Conservation (phyloP, 169 alveolate genomes). For the Plasmodium chabaudi region DNA sequence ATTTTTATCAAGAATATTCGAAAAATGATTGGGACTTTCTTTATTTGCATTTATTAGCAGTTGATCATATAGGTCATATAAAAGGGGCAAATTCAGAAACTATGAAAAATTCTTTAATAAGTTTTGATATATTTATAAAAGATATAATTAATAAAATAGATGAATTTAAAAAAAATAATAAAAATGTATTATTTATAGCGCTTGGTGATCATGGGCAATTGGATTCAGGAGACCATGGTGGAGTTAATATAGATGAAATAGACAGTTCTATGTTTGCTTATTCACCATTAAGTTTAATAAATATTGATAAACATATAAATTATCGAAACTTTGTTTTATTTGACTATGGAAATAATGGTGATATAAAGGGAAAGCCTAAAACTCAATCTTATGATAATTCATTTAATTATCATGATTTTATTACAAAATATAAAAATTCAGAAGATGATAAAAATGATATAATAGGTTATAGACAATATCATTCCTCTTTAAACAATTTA, state of each 20-base stretch:
- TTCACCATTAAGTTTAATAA: conserved; percentile 37
- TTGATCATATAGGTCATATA: conserved; percentile 83
- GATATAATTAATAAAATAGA: conserved; percentile 68
- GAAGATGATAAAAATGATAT: background rate
- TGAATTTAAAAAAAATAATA: conserved; percentile 18
- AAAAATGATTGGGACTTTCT: conserved; percentile 67
- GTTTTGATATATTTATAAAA: conserved; percentile 76
- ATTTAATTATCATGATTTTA: background rate
- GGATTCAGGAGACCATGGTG: conserved; percentile 83
- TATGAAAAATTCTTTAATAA: conserved; percentile 76
- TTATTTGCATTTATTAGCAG: conserved; percentile 79
- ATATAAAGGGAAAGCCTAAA: background rate
- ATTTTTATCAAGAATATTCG: conserved; percentile 59
- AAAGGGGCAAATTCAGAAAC: conserved; percentile 66
- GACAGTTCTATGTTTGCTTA: conserved; percentile 52
- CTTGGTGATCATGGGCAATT: conserved; percentile 85
- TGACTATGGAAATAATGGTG: conserved; percentile 19
- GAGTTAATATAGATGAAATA: conserved; percentile 43
- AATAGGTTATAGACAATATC: conserved; percentile 44
- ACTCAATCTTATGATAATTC: background rate
- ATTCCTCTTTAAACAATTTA: conserved; percentile 24
- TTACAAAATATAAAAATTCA: background rate
- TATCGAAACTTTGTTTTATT: conserved; percentile 32
- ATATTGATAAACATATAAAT: conserved; percentile 20
- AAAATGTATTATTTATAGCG: conserved; percentile 69